These are phyloP conservation scores for Boletus barrowsii DNA, from an alignment of 768 basidiomycete genomes.

Conservation along the genomic window DNA sequence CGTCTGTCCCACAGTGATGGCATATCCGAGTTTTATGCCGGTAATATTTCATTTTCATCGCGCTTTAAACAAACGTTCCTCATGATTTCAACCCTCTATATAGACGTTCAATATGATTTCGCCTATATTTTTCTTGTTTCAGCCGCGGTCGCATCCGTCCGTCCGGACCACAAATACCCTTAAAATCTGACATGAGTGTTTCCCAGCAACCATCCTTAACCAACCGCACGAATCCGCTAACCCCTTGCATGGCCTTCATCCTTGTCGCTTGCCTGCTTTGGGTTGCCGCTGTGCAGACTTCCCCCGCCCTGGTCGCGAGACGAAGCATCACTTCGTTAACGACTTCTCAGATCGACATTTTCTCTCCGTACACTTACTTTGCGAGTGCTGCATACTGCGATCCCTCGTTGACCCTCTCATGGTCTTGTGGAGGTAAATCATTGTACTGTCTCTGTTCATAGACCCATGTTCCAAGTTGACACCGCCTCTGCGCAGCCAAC, in stretches of 20 bases:
- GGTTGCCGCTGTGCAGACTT: slow-evolving; percentile 3
- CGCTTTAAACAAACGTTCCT: no score
- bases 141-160: no score
- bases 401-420: slow-evolving; percentile 37
- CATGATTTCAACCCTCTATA: no score
- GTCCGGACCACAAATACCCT: neutral
- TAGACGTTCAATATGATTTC: no score
- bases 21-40: no score
- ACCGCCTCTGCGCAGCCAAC: slow-evolving; percentile 24
- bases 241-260: slow-evolving; percentile 27
- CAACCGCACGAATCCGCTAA: neutral
- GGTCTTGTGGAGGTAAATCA: slow-evolving; percentile 51
- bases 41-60: no score
- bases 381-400: slow-evolving; percentile 49
- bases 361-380: slow-evolving; percentile 47
- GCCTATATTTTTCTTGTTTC: no score
- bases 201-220: neutral
- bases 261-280: slow-evolving; percentile 7
- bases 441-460: neutral
- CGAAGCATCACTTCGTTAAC: slow-evolving; percentile 38
- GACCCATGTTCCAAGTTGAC: neutral
- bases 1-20: no score
- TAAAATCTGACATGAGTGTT: neutral
- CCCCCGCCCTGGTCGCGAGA: slow-evolving; percentile 26
- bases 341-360: slow-evolving; percentile 38